phyloP scores from a whole-genome alignment of 495 filamentous ascomycete species.

The Penicilliopsis zonata region DNA sequence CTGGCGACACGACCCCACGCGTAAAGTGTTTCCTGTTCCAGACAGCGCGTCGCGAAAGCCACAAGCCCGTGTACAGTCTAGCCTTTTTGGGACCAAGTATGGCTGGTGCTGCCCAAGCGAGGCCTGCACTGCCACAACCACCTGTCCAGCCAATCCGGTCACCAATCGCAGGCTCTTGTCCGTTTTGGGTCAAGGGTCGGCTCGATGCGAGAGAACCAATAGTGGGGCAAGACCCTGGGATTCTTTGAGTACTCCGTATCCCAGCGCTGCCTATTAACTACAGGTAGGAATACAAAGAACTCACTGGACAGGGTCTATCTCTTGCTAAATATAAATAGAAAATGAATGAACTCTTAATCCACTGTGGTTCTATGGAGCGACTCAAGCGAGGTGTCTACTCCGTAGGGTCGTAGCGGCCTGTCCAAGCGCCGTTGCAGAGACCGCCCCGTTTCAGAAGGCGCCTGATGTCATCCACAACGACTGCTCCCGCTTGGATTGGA shows the following conservation, averaged over 20 bases:
- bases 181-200: background rate
- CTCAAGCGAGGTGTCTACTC: too few species aligned
- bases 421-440: conserved; percentile 1
- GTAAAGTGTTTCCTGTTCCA: conserved; percentile 29
- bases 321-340: too few species aligned
- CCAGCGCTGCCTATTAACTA: too few species aligned
- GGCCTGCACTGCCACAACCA: background rate
- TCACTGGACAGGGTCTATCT: too few species aligned
- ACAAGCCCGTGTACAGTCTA: background rate
- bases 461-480: conserved; percentile 29
- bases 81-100: background rate
- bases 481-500: background rate
- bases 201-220: background rate
- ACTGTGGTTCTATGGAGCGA: too few species aligned
- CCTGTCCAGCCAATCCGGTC: conserved; percentile 1
- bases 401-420: background rate
- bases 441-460: conserved; percentile 25
- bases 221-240: background rate
- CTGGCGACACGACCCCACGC: conserved; percentile 19
- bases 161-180: background rate
- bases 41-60: conserved; percentile 10
- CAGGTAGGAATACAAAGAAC: too few species aligned
- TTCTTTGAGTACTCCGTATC: background rate
- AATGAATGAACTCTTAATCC: too few species aligned
- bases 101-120: background rate